Evolutionary conservation across 2,329 filamentous ascomycete genomes (phyloP).

Genomic region (Fusarium sp.): DNA sequence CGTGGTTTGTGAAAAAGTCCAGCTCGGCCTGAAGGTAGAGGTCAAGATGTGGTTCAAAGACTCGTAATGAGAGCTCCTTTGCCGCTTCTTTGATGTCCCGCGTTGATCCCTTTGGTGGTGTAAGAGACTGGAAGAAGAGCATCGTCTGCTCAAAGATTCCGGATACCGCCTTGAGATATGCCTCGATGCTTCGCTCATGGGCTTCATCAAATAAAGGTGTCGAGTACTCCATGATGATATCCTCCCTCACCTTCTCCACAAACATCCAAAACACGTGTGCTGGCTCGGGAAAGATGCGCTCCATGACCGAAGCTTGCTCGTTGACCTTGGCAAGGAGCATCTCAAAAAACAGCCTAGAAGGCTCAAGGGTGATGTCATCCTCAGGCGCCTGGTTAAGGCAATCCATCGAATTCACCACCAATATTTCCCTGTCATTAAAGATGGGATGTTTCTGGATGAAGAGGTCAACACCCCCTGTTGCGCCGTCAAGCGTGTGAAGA

Average conservation of each 20-base stretch:
- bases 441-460: slow-evolving; percentile 92
- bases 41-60: slow-evolving; percentile 95
- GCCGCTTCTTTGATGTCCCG: slow-evolving; percentile 73
- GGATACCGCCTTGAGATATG: slow-evolving; percentile 87
- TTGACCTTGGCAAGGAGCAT: slow-evolving; percentile 80
- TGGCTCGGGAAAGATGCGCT: slow-evolving; percentile 81
- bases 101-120: slow-evolving; percentile 72
- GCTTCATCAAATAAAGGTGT: slow-evolving; percentile 89
- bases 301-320: slow-evolving; percentile 84
- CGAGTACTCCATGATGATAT: slow-evolving; percentile 87
- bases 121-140: slow-evolving; percentile 79
- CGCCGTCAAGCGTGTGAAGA: slow-evolving; percentile 83
- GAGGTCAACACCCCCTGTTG: slow-evolving; percentile 80
- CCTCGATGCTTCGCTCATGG: slow-evolving; percentile 78
- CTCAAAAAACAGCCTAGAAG: slow-evolving; percentile 85
- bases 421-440: slow-evolving; percentile 77
- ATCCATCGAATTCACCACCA: slow-evolving; percentile 77
- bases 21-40: slow-evolving; percentile 93
- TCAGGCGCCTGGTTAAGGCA: slow-evolving; percentile 78
- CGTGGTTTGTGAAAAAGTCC: slow-evolving; percentile 82
- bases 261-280: slow-evolving; percentile 81
- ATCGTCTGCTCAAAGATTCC: slow-evolving; percentile 89
- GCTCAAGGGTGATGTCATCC: slow-evolving; percentile 80
- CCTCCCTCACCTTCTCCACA: slow-evolving; percentile 84
- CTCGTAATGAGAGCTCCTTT: slow-evolving; percentile 74